Base-by-base conservation (phyloP, 805 yeast species). In the Allodekkera sacchari region DNA sequence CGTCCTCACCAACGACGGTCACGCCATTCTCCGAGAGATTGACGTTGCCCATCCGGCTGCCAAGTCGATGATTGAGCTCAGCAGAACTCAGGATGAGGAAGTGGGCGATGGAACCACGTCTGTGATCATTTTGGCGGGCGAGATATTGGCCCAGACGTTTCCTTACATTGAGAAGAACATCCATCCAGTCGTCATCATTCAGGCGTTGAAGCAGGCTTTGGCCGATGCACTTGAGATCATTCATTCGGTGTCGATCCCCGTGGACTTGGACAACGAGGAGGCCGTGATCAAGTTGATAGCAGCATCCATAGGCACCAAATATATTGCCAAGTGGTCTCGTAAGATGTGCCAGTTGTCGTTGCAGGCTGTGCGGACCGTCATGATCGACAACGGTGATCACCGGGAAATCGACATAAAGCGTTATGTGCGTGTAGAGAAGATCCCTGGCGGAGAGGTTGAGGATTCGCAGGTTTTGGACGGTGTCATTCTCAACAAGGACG, bases 31-130 rank as follows among this genome's bases (percentile, higher is more conserved):
- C 46, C 75, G 99, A 53, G 99, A 92, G 56, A 92, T 92, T 45
- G 97, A 89, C 54, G 94, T 83, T 35, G 87, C 96, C 4, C 98
- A 92, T 56, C 98, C 99, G 8, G 99, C 98, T 4, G 99, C 99
- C 28, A 92, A 92, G 62, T 82, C 95, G 20, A 92, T 92, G 97
- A 83, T 92, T 52, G 98, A 92, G 62, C 72, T 92, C 44, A 77
- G 92, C 49, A 75, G 98, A 63, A 88, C 98, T 6, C 96, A 89
- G 64, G 98, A 89, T 55, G 98, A 89, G 63, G 98, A 89, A 63
- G 98, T 74, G 36, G 99, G 50, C 32, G 50, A 45, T 35, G 97
- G 97, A 39, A 88, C 99, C 38, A 92, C 99, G 17, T 81, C 96
- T 7, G 99, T 92, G 33, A 92, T 92, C 51, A 89, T 92, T 41